Base-by-base conservation (phyloP, 345 rosid species). In the Gossypium bickii region DNA sequence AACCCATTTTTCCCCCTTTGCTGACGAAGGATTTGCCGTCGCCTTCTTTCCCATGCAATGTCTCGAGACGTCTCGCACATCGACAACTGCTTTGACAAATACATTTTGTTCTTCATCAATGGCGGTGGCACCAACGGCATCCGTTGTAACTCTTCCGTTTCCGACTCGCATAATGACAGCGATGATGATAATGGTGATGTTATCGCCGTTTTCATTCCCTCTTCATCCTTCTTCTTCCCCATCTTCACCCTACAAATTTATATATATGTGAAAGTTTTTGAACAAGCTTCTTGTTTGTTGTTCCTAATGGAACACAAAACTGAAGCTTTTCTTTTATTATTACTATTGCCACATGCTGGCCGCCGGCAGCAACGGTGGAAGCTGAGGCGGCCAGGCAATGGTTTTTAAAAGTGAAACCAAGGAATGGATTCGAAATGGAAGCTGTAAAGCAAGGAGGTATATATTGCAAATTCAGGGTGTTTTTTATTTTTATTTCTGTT, bases 11-110 rank as follows among this genome's bases (percentile, higher is more conserved):
- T 78, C 59, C 81, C 79, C 59, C 85, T 71, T 51, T 83, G 92
- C 13, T 87, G 91, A 24, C 77, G 81, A 38, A 89, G 74, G 15
- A 88, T 87, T 80, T 91, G 97, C 10, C 87, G 83, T 13, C 94
- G 84, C 51, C 98, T 81, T 85, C 80, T 91, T 86, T 94, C 97
- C 98, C 98, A 94, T 3, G 94, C 93, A 7, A 85, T 65, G 66
- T 93, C 97, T 2, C 92, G 80, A 4, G 86, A 84, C 0, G 96
- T 89, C 89, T 91, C 96, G 22, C 90, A 81, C 96, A 93, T 85
- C 0, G 97, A 93, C 27, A 93, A 79, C 78, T 95, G 99, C 81
- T 89, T 93, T 4, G 90, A 86, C 76, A 94, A 65, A 18, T 78
- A 59, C 63, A 78, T 88, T 84, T 79, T 80, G 78, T 70, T 88